Evolutionary conservation across 2,329 filamentous ascomycete genomes (phyloP), one percentile per base, ranked within the genome.

Genomic region (Aspergillus costaricaensis): DNA sequence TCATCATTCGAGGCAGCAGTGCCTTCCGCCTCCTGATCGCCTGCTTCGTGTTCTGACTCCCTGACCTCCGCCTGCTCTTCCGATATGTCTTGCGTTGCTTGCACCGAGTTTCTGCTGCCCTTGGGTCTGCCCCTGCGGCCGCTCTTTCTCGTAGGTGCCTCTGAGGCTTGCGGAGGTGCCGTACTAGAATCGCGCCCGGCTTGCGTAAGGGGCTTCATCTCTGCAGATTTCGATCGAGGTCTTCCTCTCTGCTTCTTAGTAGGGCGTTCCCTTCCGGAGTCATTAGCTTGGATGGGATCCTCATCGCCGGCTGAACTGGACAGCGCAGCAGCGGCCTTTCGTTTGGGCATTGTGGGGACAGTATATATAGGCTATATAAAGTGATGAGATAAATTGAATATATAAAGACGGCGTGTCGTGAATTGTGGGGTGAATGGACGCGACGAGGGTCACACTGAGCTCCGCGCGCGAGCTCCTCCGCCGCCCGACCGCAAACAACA

Each of bases 261-360:
- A 21, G 78, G 72, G 59, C 70, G 73, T 66, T 77, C 67, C 58
- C 41, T 71, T 67, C 72, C 49, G 58, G 70, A 68, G 55, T 72
- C 68, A 58, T 70, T 68, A n/a, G 73, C 62, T 62, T 74, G 68
- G 60, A 72, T 70, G 7, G 74, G 64, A 56, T 79, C 77, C 38
- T 81, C 78, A 62, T 74, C 74, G 41, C 84, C 81, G 9, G 82
- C 67, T 21, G 83, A 66, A 9, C 76, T 77, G 36, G 81, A 81
- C 15, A 83, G 64, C 57, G 77, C 79, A 36, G 78, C 69, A 14
- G 72, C 62, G 7, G 72, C 75, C 62, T 80, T 80, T 49, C 76
- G 67, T 64, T 79, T 79, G 9, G 77, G 74, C 76, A 79, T 79
- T 57, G 41, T 17, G 30, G 12, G 25, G 7, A 44, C 12, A 2